Percentiles rank a stretch among this genome's conserved stretches.
Conservation (phyloP, 2,329 filamentous ascomycete species). For the Didymella keratinophila region DNA sequence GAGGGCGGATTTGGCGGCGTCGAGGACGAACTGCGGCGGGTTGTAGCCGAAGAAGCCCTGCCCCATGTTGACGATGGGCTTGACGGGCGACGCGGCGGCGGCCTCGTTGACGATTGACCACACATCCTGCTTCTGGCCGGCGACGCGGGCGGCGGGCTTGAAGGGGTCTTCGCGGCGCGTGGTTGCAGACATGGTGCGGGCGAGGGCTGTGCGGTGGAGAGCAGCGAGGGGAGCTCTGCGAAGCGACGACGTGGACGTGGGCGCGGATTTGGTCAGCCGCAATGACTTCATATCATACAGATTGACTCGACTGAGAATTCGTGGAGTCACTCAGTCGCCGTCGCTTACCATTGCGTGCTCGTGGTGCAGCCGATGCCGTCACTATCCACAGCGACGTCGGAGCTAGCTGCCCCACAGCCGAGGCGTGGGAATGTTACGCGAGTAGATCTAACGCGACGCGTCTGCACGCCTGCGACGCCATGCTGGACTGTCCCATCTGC, state of each 20-base stretch:
- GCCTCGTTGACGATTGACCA: slow-evolving; percentile 75
- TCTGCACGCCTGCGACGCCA: slow-evolving; percentile 25
- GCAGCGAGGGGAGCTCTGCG: slow-evolving; percentile 18
- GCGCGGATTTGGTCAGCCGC: slow-evolving; percentile 3
- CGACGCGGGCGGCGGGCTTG: slow-evolving; percentile 63
- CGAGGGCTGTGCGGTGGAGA: slow-evolving; percentile 17
- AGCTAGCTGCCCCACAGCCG: slow-evolving; percentile 23
- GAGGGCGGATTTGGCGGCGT: slow-evolving; percentile 89
- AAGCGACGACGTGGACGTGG: slow-evolving; percentile 13
- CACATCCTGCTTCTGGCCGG: slow-evolving; percentile 65
- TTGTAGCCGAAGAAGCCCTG: slow-evolving; percentile 92
- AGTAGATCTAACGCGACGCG: slow-evolving; percentile 25
- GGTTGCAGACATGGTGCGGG: slow-evolving; percentile 47
- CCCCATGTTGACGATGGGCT: slow-evolving; percentile 74
- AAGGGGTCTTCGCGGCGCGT: slow-evolving; percentile 53
- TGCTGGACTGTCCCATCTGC: slow-evolving; percentile 85
- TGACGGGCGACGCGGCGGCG: slow-evolving; percentile 67
- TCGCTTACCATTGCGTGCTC: slow-evolving; percentile 41
- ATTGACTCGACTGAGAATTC: not conserved
- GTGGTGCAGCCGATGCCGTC: slow-evolving; percentile 25
- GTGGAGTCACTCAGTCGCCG: not conserved
- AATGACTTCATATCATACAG: slow-evolving; percentile 26
- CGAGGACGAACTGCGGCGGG: slow-evolving; percentile 85
- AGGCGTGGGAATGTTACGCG: too few relatives aligned
- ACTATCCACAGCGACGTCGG: slow-evolving; percentile 2